A percentile compares a stretch with the other conserved stretches of the same genome.
Evolutionary conservation across 805 yeast genomes (phyloP).

Genomic region (Kregervanrija fluxuum): DNA sequence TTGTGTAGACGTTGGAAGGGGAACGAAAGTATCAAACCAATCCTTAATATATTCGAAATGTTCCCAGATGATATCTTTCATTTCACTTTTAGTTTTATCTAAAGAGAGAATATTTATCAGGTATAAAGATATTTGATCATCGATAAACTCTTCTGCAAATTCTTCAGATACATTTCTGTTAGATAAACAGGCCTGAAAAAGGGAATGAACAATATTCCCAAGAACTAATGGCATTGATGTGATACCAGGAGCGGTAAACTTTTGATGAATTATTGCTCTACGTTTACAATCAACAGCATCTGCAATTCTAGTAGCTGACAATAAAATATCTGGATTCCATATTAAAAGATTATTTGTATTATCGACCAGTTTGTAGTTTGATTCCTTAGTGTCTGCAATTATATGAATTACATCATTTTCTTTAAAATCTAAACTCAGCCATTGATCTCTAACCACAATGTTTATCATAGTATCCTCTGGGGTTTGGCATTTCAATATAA

Average conservation of each 20-base stretch:
- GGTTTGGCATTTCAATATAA: slow-evolving; percentile 46
- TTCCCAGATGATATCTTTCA: slow-evolving; percentile 35
- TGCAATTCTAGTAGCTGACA: slow-evolving; percentile 78
- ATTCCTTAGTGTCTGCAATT: slow-evolving; percentile 31
- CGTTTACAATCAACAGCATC: slow-evolving; percentile 70
- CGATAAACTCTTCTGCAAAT: slow-evolving; percentile 31
- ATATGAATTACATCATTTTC: slow-evolving; percentile 56
- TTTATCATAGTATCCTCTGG: slow-evolving; percentile 27
- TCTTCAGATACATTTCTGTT: slow-evolving; percentile 29
- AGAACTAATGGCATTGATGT: slow-evolving; percentile 56
- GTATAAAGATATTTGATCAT: slow-evolving; percentile 20
- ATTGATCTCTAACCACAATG: slow-evolving; percentile 54
- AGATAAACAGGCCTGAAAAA: slow-evolving; percentile 56
- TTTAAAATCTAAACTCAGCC: slow-evolving; percentile 43
- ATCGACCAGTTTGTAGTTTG: slow-evolving; percentile 41
- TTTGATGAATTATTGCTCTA: slow-evolving; percentile 52
- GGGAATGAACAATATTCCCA: slow-evolving; percentile 78
- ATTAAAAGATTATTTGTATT: slow-evolving; percentile 55
- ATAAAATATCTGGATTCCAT: slow-evolving; percentile 74
- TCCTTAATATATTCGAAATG: slow-evolving; percentile 46
- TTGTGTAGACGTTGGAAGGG: slow-evolving; percentile 1
- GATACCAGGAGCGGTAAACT: slow-evolving; percentile 59
- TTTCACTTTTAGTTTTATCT: slow-evolving; percentile 38
- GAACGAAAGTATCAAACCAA: slow-evolving; percentile 44
- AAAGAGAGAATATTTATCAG: slow-evolving; percentile 44